Evolutionary conservation across 2,329 filamentous ascomycete genomes (phyloP).

Genomic region (Botrytis fragariae): DNA sequence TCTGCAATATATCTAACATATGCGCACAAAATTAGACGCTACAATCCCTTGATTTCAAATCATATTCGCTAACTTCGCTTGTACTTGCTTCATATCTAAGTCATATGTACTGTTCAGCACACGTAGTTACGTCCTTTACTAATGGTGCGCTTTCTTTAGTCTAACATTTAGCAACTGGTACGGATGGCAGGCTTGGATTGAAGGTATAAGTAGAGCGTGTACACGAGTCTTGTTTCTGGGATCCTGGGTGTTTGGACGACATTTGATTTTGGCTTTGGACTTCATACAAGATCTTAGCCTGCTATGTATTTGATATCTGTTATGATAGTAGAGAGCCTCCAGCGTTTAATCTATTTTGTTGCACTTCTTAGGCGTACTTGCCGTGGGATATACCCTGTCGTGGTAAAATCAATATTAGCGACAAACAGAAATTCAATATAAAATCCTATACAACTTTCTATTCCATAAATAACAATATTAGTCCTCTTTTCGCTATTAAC

Average conservation of each 20-base stretch:
- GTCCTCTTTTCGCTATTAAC: too few relatives aligned
- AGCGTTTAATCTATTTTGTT: background rate
- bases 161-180: background rate
- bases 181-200: background rate
- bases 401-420: too few relatives aligned
- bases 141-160: background rate
- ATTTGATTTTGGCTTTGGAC: background rate
- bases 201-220: background rate
- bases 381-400: background rate
- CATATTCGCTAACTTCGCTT: background rate
- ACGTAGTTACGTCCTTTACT: background rate
- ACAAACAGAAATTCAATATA: too few relatives aligned
- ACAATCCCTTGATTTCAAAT: background rate
- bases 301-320: background rate
- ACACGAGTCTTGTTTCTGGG: background rate
- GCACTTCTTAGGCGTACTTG: background rate
- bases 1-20: background rate
- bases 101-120: background rate
- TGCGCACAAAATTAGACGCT: background rate
- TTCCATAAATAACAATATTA: too few relatives aligned
- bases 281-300: background rate
- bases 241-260: background rate
- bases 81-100: background rate
- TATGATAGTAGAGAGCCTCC: background rate
- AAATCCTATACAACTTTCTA: too few relatives aligned